Evolutionary conservation across 331 rosid genomes (phyloP), one percentile per base, ranked within the genome.

Genomic region (Dryas integrifolia): DNA sequence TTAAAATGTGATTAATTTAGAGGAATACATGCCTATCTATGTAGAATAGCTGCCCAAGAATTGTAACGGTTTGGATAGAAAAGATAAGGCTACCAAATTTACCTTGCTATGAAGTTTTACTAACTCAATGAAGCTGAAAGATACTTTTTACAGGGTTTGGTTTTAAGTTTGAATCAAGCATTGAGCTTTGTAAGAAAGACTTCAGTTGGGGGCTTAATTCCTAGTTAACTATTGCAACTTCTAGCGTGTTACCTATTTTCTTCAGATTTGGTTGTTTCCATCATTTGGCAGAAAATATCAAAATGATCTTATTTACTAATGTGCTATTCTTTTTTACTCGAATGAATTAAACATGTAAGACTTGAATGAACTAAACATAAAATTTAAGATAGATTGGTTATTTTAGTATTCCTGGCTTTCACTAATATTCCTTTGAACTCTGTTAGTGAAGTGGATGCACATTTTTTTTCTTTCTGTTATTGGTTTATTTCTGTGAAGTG

Each of bases 401-500:
- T 47, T 41, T 24, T 1, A 18, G 8, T 11, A 53, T 40, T 58
- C n/a, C 26, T n/a, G 40, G 6, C 3, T 58, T 58, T 4, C 63
- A 11, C 26, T 26, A 9, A 58, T 58, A 14, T 13, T 30, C 44
- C 41, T 59, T 59, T 45, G 12, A 38, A 59, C 46, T 38, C 21
- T 14, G 16, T 41, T 58, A 7, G 58, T 9, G 46, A 11, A 44
- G 58, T 4, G 15, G 4, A 39, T 63, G 5, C 46, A 57, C 50
- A 18, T 0, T 39, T 24, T 53, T 0, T 39, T 24, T 53, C 24
- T 46, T n/a, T 65, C 3, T 72, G 57, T 58, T 53, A 9, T 65
- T 21, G 45, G 56, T 43, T 40, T 46, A 49, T 4, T 53, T 64
- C 70, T 76, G 77, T 75, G 44, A 71, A 66, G 82, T 87, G 80